Evolutionary conservation across 139 green algal genomes (phyloP).

Genomic region (Mychonastes homosphaera): DNA sequence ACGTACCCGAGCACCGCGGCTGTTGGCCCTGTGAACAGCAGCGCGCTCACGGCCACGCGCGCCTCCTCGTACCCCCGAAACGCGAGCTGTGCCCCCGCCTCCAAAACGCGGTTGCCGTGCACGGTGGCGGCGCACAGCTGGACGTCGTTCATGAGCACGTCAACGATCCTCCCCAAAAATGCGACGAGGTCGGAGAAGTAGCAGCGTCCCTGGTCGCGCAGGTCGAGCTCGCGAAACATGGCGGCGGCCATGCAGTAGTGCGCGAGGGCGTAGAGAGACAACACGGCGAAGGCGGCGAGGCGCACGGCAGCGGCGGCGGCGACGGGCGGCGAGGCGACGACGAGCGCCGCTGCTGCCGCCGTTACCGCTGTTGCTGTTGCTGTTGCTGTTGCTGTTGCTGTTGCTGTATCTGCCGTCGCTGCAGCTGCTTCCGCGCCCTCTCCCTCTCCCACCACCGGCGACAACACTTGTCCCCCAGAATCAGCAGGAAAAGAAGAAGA

Average conservation of each 20-base stretch:
- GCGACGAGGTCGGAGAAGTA: conserved; percentile 16
- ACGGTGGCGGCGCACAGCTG: conserved; percentile 27
- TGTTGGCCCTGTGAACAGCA: conserved; percentile 32
- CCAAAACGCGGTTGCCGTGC: conserved; percentile 22
- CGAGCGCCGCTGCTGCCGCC: too few species aligned
- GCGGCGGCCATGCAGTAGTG: conserved; percentile 15
- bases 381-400: too few species aligned
- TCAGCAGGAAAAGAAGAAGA: conserved; percentile 7
- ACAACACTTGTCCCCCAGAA: conserved; percentile 26
- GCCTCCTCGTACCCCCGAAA: conserved; percentile 35
- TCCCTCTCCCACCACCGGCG: too few species aligned
- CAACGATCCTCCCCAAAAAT: conserved; percentile 12
- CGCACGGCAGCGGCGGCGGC: too few species aligned
- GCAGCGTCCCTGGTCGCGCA: conserved; percentile 15
- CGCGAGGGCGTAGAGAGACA: conserved; percentile 12
- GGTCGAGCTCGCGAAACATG: conserved; percentile 34
- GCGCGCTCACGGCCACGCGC: conserved; percentile 22
- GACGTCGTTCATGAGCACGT: conserved; percentile 36
- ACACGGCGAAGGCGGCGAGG: conserved; percentile 14
- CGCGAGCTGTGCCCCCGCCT: conserved; percentile 2
- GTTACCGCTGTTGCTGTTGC: too few species aligned
- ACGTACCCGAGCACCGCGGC: too few species aligned
- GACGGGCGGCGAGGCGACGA: too few species aligned
- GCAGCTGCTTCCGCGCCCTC: too few species aligned
- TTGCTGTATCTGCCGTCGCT: too few species aligned